Evolutionary conservation across 352 stramenopile species (phyloP), one percentile per base, ranked within the genome.

Genomic region (Phytopythium sindhum): DNA sequence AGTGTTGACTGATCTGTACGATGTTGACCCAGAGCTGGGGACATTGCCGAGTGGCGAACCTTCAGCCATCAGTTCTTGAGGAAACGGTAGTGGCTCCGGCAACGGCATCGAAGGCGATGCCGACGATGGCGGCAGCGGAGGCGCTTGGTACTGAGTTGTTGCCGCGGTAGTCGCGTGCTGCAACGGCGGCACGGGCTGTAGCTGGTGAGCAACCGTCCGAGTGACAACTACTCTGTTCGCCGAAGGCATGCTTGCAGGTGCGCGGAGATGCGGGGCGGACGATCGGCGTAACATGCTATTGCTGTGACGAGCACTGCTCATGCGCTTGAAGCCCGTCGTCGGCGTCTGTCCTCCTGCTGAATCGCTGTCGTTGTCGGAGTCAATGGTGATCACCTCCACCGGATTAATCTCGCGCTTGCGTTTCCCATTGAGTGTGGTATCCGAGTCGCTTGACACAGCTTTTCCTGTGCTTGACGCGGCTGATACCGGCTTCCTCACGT

Each of bases 361-460:
- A 12, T 63, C 63, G n/a, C 26, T 55, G 10, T 67, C 73, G 6
- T 77, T 52, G 23, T 77, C 73, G 5, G 79, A 74, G 51, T 89
- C 78, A 44, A 92, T 78, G 33, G 74, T 71, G 31, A 92, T 90
- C 31, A 89, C 68, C 60, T 92, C 83, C 29, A 74, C 47, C n/a
- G 75, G 60, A 45, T 59, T 42, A 24, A 51, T 11, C 8, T 64
- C 29, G 19, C 80, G 74, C 55, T 89, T 89, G 11, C 80, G 77
- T 55, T 89, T 89, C 29, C 59, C 67, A 31, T 28, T 51, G 6
- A 31, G 12, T 11, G 10, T 24, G 9, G 29, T 2, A 21, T 39
- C 28, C 19, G 31, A 24, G 24, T 39, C 26, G 15, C 1, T 10
- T 8, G 11, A 23, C 10, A n/a, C 31, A 14, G n/a, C 12, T 7